Percentiles rank a stretch among this genome's conserved stretches.
Conservation (phyloP, 371 early-diverging fungal genomes). For the Mucor mucedo region DNA sequence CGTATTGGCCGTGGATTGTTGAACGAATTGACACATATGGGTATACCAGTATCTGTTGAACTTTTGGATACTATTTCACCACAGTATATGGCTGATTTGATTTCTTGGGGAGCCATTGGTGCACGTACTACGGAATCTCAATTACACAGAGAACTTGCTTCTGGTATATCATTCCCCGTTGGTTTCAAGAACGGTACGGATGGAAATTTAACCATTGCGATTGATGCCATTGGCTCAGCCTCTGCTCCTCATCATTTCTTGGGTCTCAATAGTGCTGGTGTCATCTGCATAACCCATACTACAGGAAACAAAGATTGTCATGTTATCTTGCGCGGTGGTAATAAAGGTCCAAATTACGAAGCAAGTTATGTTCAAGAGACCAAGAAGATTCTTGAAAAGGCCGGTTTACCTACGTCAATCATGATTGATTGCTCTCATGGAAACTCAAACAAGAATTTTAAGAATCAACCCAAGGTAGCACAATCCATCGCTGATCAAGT, state of each 20-base stretch:
- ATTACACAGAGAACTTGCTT: slow-evolving; percentile 92
- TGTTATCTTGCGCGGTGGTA: slow-evolving; percentile 74
- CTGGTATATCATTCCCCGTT: slow-evolving; percentile 92
- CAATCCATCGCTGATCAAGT: slow-evolving; percentile 61
- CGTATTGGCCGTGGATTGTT: slow-evolving; percentile 69
- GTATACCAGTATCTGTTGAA: slow-evolving; percentile 89
- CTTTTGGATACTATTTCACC: slow-evolving; percentile 94
- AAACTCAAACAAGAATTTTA: slow-evolving; percentile 77
- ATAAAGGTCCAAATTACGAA: slow-evolving; percentile 84
- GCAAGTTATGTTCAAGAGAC: slow-evolving; percentile 56
- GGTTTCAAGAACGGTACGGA: slow-evolving; percentile 97
- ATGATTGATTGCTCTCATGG: slow-evolving; percentile 92
- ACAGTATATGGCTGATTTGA: slow-evolving; percentile 90
- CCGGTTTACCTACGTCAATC: slow-evolving; percentile 63
- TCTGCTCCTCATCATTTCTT: slow-evolving; percentile 87
- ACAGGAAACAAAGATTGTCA: slow-evolving; percentile 77
- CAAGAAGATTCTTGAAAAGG: slow-evolving; percentile 59
- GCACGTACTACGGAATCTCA: slow-evolving; percentile 94
- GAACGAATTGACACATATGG: slow-evolving; percentile 71
- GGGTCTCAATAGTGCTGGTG: slow-evolving; percentile 90
- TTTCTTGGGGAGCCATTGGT: slow-evolving; percentile 95
- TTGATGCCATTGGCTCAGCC: slow-evolving; percentile 92
- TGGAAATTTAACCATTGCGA: slow-evolving; percentile 84
- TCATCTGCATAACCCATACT: slow-evolving; percentile 88
- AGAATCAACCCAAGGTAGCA: slow-evolving; percentile 72